A percentile compares a stretch with the other conserved stretches of the same genome.
Evolutionary conservation across 805 yeast genomes (phyloP).

Genomic region (Suhomyces sp.): DNA sequence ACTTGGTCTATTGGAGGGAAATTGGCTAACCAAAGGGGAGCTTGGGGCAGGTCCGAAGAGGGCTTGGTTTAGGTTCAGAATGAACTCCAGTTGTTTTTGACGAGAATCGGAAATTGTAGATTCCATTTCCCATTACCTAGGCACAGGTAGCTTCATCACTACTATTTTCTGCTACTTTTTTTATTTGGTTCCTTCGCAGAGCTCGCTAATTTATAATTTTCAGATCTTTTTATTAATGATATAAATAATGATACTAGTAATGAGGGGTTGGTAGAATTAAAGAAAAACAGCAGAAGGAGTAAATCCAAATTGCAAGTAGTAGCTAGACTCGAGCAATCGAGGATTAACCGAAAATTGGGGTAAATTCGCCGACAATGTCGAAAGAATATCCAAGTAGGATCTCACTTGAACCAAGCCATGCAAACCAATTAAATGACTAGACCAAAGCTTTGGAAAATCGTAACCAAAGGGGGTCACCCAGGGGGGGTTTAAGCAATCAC

Average conservation of each 20-base stretch:
- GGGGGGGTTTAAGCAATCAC: not conserved
- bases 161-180: not conserved
- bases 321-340: not conserved
- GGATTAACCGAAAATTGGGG: not conserved
- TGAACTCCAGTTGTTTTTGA: too few relatives aligned
- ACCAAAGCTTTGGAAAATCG: not conserved
- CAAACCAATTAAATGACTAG: not conserved
- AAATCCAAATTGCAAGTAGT: not conserved
- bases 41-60: not conserved
- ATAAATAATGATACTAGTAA: not conserved
- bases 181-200: not conserved
- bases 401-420: not conserved
- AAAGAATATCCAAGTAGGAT: not conserved
- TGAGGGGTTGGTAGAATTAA: not conserved
- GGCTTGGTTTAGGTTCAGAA: too few relatives aligned
- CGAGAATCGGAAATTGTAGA: too few relatives aligned
- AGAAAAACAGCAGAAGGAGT: not conserved
- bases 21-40: not conserved
- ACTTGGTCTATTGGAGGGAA: too few relatives aligned
- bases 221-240: slow-evolving; percentile 1
- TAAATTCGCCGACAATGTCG: not conserved
- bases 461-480: not conserved
- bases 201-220: not conserved
- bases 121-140: not conserved
- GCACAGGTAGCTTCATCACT: too few relatives aligned